Evolutionary conservation across 2,329 filamentous ascomycete genomes (phyloP).

Genomic region (Calonectria fujianensis): DNA sequence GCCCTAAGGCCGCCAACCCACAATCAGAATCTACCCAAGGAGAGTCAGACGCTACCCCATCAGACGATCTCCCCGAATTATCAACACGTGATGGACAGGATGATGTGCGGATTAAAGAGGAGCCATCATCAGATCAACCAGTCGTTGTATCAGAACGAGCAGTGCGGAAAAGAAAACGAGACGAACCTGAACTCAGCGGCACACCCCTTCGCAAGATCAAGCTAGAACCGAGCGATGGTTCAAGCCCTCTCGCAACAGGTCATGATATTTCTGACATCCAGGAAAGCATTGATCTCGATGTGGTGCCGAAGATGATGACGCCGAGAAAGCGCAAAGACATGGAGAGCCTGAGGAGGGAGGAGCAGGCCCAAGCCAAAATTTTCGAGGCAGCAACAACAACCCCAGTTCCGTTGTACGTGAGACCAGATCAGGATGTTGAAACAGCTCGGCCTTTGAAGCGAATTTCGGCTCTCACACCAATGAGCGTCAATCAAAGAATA

Average conservation of each 20-base stretch:
- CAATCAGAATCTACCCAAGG: conserved; percentile 57
- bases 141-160: conserved; percentile 70
- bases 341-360: conserved; percentile 44
- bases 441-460: conserved; percentile 44
- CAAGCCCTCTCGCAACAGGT: conserved; percentile 55
- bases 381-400: conserved; percentile 42
- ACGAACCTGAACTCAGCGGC: conserved; percentile 50
- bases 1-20: conserved; percentile 32
- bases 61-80: conserved; percentile 52
- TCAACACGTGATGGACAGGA: conserved; percentile 31
- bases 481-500: conserved; percentile 60
- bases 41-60: conserved; percentile 50
- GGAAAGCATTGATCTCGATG: conserved; percentile 76
- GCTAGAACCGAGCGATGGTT: conserved; percentile 58
- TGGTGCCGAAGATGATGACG: conserved; percentile 58
- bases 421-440: conserved; percentile 46
- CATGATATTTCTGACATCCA: conserved; percentile 61
- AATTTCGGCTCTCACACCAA: conserved; percentile 60
- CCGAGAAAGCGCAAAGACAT: conserved; percentile 60
- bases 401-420: conserved; percentile 46
- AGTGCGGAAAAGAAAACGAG: conserved; percentile 68
- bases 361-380: conserved; percentile 36
- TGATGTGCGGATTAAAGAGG: conserved; percentile 64
- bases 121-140: conserved; percentile 72
- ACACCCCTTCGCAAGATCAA: conserved; percentile 63